Percentiles rank a stretch among this genome's conserved stretches.
Conservation (phyloP, 2,329 filamentous ascomycete species). For the Penicillium expansum region DNA sequence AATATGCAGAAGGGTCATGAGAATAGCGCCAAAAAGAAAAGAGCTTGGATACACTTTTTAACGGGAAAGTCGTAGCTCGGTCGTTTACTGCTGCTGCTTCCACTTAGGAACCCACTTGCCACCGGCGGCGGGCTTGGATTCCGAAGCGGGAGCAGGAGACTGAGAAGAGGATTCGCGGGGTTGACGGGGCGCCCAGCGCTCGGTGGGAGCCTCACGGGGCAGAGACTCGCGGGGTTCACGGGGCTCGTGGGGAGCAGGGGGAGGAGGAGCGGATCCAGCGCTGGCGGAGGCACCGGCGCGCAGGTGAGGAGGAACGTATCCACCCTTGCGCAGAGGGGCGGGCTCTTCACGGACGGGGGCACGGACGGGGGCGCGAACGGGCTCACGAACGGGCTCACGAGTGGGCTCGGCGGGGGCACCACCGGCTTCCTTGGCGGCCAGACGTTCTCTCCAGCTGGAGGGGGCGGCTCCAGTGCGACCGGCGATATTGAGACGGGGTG, state of each 20-base stretch:
- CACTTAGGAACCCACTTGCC: conserved; percentile 40
- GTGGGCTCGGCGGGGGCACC: conserved; percentile 18
- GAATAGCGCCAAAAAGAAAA: conserved; percentile 26
- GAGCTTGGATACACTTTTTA: conserved; percentile 27
- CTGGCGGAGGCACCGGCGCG: conserved; percentile 31
- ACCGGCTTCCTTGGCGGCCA: conserved; percentile 50
- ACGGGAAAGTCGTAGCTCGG: conserved; percentile 21
- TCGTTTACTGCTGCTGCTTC: conserved; percentile 38
- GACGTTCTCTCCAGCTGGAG: conserved; percentile 59
- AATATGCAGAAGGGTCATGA: conserved; percentile 29
- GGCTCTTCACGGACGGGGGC: conserved; percentile 32
- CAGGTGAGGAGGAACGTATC: conserved; percentile 43
- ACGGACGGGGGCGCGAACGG: not conserved
- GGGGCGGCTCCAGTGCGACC: conserved; percentile 46
- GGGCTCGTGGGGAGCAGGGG: conserved; percentile 31
- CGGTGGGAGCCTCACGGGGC: conserved; percentile 31
- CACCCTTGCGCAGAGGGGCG: conserved; percentile 30
- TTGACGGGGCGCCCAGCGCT: conserved; percentile 34
- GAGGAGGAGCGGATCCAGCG: conserved; percentile 29
- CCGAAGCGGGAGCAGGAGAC: conserved; percentile 26
- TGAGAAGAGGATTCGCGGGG: conserved; percentile 32
- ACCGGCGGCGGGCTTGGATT: conserved; percentile 26
- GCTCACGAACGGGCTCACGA: not conserved
- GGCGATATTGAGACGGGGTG: conserved; percentile 56
- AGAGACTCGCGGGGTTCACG: conserved; percentile 12